Evolutionary conservation across 345 rosid species (phyloP).

Genomic region (Cochlearia excelsa): DNA sequence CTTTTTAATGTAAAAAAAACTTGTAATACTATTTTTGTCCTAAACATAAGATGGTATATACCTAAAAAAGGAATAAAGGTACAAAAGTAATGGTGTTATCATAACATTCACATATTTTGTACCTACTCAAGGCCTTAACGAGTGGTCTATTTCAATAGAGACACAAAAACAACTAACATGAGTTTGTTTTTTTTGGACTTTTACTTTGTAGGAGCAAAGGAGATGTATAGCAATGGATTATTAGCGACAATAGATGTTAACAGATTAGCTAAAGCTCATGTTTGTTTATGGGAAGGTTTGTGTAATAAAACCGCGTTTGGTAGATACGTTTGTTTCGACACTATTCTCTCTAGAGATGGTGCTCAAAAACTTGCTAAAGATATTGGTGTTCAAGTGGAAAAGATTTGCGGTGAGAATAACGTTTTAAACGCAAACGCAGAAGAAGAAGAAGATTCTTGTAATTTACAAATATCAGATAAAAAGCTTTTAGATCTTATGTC

Average conservation of each 20-base stretch:
- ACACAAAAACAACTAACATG: slow-evolving; percentile 23
- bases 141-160: slow-evolving; percentile 22
- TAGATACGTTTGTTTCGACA: slow-evolving; percentile 66
- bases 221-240: slow-evolving; percentile 56
- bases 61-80: no score
- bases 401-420: slow-evolving; percentile 41
- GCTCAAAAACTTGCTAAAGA: slow-evolving; percentile 50
- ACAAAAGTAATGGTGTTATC: no score
- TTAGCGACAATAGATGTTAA: slow-evolving; percentile 60
- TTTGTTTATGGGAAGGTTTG: slow-evolving; percentile 56
- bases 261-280: slow-evolving; percentile 66
- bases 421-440: slow-evolving; percentile 15
- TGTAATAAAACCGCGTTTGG: slow-evolving; percentile 51
- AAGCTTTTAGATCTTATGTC: not conserved
- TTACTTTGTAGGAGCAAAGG: slow-evolving; percentile 32
- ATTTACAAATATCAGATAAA: not conserved
- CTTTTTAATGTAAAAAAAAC: no score
- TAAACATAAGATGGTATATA: no score
- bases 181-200: slow-evolving; percentile 11
- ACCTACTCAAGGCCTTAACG: slow-evolving; percentile 11
- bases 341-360: slow-evolving; percentile 43
- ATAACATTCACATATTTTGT: not conserved
- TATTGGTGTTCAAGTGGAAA: slow-evolving; percentile 49
- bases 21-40: no score
- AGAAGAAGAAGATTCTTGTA: not conserved